phyloP scores from a whole-genome alignment of 352 stramenopile genomes.

The Pythium grandisporangium region DNA sequence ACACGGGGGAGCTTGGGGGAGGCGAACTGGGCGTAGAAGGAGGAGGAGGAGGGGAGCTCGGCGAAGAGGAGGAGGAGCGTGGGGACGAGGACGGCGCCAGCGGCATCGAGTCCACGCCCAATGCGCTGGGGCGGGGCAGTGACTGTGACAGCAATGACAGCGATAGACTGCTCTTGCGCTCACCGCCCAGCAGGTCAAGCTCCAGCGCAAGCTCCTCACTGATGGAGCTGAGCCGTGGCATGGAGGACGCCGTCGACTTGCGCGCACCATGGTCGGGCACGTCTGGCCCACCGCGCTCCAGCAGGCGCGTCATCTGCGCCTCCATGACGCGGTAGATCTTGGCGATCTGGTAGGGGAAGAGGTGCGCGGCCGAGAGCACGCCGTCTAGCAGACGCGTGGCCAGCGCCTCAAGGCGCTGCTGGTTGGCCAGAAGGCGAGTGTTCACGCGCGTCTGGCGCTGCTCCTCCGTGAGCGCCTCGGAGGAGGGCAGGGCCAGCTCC shows the following conservation, averaged over 20 bases:
- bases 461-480: no score
- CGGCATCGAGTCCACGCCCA: background rate
- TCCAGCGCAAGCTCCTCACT: slow-evolving; percentile 15
- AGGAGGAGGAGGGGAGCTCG: no score
- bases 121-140: slow-evolving; percentile 15
- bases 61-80: no score
- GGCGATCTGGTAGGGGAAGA: slow-evolving; percentile 70
- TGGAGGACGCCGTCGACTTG: background rate
- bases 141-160: slow-evolving; percentile 45
- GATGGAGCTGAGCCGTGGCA: slow-evolving; percentile 38
- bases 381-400: slow-evolving; percentile 36
- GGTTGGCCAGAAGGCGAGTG: no score
- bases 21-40: background rate
- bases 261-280: background rate
- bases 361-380: slow-evolving; percentile 30
- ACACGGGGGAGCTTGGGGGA: slow-evolving; percentile 10
- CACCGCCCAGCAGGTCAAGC: background rate
- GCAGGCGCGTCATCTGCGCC: slow-evolving; percentile 57
- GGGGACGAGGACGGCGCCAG: no score
- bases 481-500: slow-evolving; percentile 27
- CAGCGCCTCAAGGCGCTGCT: slow-evolving; percentile 36
- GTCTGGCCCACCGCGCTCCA: slow-evolving; percentile 36
- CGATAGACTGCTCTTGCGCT: slow-evolving; percentile 23
- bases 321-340: slow-evolving; percentile 73
- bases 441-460: no score